These are phyloP conservation scores for Neocucurbitaria cava DNA, from an alignment of 2,329 filamentous ascomycete species.

Conservation along the genomic window DNA sequence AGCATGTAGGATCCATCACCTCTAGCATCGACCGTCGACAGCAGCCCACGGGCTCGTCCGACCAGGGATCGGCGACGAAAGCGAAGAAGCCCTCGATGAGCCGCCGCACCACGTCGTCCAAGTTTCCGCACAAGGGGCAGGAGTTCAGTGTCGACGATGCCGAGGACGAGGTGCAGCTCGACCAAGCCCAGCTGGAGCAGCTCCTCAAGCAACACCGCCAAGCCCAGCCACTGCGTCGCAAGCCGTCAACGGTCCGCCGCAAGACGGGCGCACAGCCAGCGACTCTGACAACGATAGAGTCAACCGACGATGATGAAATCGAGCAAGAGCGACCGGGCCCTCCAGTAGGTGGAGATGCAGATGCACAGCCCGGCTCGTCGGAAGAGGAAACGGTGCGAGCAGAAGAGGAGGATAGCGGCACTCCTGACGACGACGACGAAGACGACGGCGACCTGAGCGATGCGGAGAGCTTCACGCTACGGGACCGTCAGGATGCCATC, in stretches of 20 bases:
- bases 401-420: constrained; percentile 54
- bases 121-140: constrained; percentile 79
- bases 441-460: constrained; percentile 82
- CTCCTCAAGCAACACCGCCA: constrained; percentile 34
- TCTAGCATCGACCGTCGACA: constrained; percentile 41
- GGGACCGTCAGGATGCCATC: constrained; percentile 95
- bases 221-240: constrained; percentile 54
- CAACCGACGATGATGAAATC: constrained; percentile 54
- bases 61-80: constrained; percentile 28
- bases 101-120: constrained; percentile 76
- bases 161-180: constrained; percentile 77
- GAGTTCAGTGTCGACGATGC: constrained; percentile 94
- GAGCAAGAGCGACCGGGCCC: constrained; percentile 43
- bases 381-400: constrained; percentile 49
- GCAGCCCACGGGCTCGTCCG: constrained; percentile 27
- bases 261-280: constrained; percentile 56
- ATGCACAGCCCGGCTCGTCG: constrained; percentile 37
- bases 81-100: constrained; percentile 75
- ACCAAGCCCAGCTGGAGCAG: constrained; percentile 55
- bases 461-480: constrained; percentile 96
- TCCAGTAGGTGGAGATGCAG: constrained; percentile 27
- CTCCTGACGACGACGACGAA: constrained; percentile 64
- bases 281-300: constrained; percentile 57
- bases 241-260: constrained; percentile 60
- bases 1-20: constrained; percentile 42